Base-by-base conservation (phyloP, 2,329 filamentous ascomycete genomes). In the Thielaviopsis euricoi region DNA sequence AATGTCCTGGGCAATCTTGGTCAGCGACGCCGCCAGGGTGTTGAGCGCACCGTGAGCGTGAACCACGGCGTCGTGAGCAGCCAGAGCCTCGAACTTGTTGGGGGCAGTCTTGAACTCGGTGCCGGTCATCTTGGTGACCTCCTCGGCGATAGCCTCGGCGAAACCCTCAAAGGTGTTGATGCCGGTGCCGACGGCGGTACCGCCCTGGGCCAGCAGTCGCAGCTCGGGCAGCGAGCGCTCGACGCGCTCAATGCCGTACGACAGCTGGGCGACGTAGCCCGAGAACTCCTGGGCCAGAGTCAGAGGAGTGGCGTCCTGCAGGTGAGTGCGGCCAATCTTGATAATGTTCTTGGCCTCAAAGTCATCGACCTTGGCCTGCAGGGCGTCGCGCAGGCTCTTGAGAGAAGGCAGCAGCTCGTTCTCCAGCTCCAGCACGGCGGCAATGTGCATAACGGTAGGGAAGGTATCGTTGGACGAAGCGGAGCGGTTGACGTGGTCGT, bases 361-460 rank as follows among this genome's bases (percentile, higher is more conserved):
- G 55, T 87, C 81, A 66, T 94, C 83, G 49, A 87, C 83, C 81
- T 97, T 97, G 71, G 81, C 79, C 76, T 95, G 85, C 61, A 98
- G 78, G 54, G 89, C 89, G 62, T 85, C 78, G 63, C 89, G 86
- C 58, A 98, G 81, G 72, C 82, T 89, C 72, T 78, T 83, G 62
- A 97, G 78, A 53, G 89, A 79, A 46, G 93, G 93, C 19, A 97
- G 74, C 52, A 98, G 83, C 65, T 85, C 80, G 68, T 85, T 79
- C 75, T 96, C 89, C 61, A 96, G 79, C 72, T 97, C 93, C 61
- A 97, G 80, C 53, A 97, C 90, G 62, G 91, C 91, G 61, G 93
- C 91, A 69, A 98, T 96, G 79, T 97, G 93, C 93, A 98, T 98
- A 70, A 96, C 93, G 64, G 93, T 97, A 49, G 93, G 93, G 82